Evolutionary conservation across 139 green algal species (phyloP).

Genomic region (Coelastrella sp.): DNA sequence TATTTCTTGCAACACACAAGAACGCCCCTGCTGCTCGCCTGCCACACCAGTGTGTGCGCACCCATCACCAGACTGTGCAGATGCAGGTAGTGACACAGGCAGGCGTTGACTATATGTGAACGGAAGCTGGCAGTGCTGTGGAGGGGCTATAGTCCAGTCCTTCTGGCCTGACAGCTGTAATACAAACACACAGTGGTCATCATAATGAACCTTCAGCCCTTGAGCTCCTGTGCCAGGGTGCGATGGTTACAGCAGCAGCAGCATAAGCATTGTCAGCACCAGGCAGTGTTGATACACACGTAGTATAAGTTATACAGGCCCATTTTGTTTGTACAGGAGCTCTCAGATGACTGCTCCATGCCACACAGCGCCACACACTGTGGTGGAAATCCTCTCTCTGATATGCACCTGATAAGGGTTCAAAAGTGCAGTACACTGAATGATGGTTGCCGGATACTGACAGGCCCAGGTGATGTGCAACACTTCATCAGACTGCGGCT

Average conservation of each 20-base stretch:
- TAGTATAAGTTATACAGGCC: too few relatives aligned
- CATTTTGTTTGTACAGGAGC: too few relatives aligned
- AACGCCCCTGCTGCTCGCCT: not conserved
- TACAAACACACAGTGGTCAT: conserved; percentile 61
- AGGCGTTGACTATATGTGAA: not conserved
- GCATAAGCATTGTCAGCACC: not conserved
- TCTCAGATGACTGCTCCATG: too few relatives aligned
- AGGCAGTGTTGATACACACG: too few relatives aligned
- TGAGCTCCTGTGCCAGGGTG: conserved; percentile 27
- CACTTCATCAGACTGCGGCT: not conserved
- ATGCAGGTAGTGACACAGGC: not conserved
- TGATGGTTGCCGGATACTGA: not conserved
- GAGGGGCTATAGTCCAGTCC: conserved; percentile 50
- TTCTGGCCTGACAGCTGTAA: conserved; percentile 56
- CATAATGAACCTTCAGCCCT: conserved; percentile 54
- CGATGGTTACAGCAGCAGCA: not conserved
- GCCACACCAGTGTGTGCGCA: not conserved
- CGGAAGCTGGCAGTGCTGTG: conserved; percentile 21
- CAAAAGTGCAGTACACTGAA: not conserved
- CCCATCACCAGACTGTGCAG: too few relatives aligned
- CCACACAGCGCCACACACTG: too few relatives aligned
- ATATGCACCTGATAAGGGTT: too few relatives aligned
- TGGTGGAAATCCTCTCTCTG: too few relatives aligned
- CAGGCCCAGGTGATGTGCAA: not conserved
- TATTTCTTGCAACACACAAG: not conserved